A percentile compares a stretch with the other conserved stretches of the same genome.
These are phyloP conservation scores for Prunus mira DNA, from an alignment of 306 rosid species.

Conservation along the genomic window DNA sequence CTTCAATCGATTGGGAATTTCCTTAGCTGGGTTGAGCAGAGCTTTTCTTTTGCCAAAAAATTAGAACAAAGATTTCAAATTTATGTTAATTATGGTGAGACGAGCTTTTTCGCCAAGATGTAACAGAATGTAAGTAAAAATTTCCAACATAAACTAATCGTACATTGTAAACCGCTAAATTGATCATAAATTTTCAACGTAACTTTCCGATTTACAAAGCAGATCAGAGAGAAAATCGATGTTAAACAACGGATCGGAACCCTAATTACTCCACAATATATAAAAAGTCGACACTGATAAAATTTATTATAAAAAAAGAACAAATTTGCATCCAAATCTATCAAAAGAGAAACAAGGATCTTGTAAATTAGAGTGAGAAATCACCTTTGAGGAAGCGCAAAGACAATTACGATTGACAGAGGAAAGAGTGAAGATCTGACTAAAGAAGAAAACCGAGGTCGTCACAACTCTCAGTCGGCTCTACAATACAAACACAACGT, in stretches of 20 bases:
- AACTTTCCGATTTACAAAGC: background rate
- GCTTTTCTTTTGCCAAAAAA: background rate
- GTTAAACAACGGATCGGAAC: background rate
- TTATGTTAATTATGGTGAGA: background rate
- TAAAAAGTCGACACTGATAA: too few species aligned
- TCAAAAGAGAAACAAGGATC: background rate
- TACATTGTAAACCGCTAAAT: background rate
- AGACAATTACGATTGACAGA: background rate
- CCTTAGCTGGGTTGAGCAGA: background rate
- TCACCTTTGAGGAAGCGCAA: slow-evolving; percentile 14
- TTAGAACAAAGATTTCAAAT: background rate
- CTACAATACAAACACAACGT: background rate
- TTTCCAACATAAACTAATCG: background rate
- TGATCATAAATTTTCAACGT: background rate
- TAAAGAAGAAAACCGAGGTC: slow-evolving; percentile 2
- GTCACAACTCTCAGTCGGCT: slow-evolving; percentile 17
- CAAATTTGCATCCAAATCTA: background rate
- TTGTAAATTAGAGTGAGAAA: background rate
- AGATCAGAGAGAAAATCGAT: slow-evolving; percentile 10
- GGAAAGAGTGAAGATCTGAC: slow-evolving; percentile 32
- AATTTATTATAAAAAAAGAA: too few species aligned
- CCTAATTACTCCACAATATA: background rate
- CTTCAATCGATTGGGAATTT: background rate
- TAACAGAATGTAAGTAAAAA: background rate
- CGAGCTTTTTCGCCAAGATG: background rate